Evolutionary conservation across 1,284 basidiomycete species (phyloP).

Genomic region (Ustilago curta): DNA sequence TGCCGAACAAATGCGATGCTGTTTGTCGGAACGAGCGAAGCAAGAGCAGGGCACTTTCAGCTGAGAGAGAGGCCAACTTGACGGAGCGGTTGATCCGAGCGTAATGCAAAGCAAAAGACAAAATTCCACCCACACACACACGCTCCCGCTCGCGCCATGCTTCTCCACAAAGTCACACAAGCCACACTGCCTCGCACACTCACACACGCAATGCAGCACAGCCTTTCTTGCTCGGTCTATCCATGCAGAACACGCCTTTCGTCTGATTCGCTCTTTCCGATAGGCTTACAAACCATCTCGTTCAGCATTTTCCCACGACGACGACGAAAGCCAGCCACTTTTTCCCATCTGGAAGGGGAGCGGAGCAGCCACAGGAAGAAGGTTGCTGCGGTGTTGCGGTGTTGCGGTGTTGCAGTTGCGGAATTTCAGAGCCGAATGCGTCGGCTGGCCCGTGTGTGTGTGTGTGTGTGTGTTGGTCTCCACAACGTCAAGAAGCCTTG

Average conservation of each 20-base stretch:
- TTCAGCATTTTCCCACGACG: too few species aligned
- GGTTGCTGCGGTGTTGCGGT: too few species aligned
- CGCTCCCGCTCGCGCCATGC: too few species aligned
- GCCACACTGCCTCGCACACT: background rate
- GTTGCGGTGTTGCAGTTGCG: background rate
- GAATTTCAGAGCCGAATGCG: background rate
- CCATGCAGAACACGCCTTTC: background rate
- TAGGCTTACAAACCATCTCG: too few species aligned
- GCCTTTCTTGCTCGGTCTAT: background rate
- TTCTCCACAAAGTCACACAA: constrained; percentile 8
- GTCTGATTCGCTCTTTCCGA: too few species aligned
- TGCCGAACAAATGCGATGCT: background rate
- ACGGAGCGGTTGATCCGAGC: constrained; percentile 9
- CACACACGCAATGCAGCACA: background rate
- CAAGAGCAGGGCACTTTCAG: too few species aligned
- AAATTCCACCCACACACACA: background rate
- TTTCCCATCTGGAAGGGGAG: too few species aligned
- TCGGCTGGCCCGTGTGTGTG: background rate
- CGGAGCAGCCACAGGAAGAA: too few species aligned
- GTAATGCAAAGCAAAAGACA: background rate
- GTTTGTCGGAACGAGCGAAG: background rate
- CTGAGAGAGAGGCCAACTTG: too few species aligned
- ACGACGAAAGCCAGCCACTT: too few species aligned
- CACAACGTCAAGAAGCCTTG: background rate
- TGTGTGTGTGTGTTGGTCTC: constrained; percentile 12